Conservation (phyloP, 371 early-diverging fungal species). For the Batkoa obscura region DNA sequence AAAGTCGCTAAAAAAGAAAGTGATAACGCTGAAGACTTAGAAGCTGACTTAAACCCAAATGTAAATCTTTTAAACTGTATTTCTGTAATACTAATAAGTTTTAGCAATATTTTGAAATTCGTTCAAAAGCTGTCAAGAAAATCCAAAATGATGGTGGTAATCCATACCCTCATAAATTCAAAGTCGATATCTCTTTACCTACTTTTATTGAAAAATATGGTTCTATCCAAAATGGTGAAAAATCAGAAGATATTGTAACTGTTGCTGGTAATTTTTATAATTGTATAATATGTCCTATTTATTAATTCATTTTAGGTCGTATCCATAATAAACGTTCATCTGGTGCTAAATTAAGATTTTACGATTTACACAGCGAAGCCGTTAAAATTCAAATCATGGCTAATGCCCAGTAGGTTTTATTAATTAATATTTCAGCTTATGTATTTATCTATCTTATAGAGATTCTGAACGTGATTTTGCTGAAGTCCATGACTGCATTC, state of each 20-base stretch:
- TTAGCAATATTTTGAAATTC: constrained; percentile 92
- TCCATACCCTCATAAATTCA: constrained; percentile 97
- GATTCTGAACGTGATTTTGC: constrained; percentile 64
- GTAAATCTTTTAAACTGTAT: constrained; percentile 13
- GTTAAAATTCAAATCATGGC: constrained; percentile 92
- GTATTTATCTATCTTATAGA: neutral
- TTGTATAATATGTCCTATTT: constrained; percentile 12
- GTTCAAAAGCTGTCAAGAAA: constrained; percentile 64
- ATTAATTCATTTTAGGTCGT: constrained; percentile 18
- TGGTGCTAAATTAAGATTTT: constrained; percentile 82
- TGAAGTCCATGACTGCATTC: constrained; percentile 41
- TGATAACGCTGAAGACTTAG: constrained; percentile 36
- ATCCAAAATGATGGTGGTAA: constrained; percentile 57
- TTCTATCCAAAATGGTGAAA: constrained; percentile 47
- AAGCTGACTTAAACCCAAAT: constrained; percentile 73
- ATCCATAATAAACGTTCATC: constrained; percentile 71
- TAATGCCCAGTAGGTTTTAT: constrained; percentile 21
- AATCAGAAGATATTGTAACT: constrained; percentile 38
- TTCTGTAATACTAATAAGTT: neutral
- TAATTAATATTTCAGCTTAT: neutral
- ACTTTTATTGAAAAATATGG: constrained; percentile 72
- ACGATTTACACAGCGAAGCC: constrained; percentile 88
- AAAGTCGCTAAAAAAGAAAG: constrained; percentile 33
- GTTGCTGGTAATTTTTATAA: constrained; percentile 42
- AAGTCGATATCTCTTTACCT: constrained; percentile 65